phyloP scores from a whole-genome alignment of 129 eudicot species.

The Flaveria sonorensis region DNA sequence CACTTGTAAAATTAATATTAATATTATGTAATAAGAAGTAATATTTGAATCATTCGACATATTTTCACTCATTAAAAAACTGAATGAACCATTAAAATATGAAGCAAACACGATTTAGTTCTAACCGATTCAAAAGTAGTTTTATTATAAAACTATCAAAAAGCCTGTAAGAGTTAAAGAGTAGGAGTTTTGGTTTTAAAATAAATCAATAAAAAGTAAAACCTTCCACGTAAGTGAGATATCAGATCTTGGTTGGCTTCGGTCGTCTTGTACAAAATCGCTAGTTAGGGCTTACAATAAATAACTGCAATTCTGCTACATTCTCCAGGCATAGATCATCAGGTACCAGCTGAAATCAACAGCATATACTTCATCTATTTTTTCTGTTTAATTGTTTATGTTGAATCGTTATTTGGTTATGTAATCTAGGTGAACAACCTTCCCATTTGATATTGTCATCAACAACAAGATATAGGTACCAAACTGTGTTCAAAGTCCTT shows the following conservation, averaged over 20 bases:
- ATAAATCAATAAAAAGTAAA: too few relatives aligned
- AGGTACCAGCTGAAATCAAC: slow-evolving; percentile 27
- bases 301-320: background rate
- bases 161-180: too few relatives aligned
- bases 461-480: background rate
- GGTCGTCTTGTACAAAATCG: slow-evolving; percentile 14
- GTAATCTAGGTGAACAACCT: background rate
- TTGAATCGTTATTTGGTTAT: background rate
- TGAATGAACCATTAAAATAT: too few relatives aligned
- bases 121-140: too few relatives aligned
- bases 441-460: background rate
- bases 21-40: too few relatives aligned
- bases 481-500: background rate
- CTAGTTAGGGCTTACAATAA: slow-evolving; percentile 24
- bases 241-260: background rate
- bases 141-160: too few relatives aligned
- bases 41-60: too few relatives aligned
- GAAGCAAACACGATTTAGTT: too few relatives aligned
- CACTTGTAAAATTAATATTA: too few relatives aligned
- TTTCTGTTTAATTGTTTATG: slow-evolving; percentile 4
- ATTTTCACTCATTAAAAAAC: too few relatives aligned
- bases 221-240: too few relatives aligned
- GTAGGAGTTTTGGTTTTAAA: too few relatives aligned
- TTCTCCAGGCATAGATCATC: background rate
- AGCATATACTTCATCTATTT: slow-evolving; percentile 10